Evolutionary conservation across 2,329 filamentous ascomycete genomes (phyloP).

Genomic region (Fusarium falciforme): DNA sequence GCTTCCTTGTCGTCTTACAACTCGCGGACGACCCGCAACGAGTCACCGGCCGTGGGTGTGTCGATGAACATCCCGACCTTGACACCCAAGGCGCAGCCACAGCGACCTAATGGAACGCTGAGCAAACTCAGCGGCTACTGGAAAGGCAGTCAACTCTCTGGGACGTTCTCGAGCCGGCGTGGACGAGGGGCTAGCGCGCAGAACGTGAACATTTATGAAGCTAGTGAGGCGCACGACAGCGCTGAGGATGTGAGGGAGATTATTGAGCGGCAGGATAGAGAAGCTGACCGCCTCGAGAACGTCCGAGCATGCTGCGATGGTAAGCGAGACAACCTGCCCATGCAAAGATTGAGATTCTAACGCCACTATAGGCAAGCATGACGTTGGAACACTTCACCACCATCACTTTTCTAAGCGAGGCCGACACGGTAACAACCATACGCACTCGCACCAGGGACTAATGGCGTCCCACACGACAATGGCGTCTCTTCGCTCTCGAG

Average conservation of each 20-base stretch:
- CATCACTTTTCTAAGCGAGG: conserved; percentile 60
- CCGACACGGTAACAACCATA: conserved; percentile 51
- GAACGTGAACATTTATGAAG: conserved; percentile 66
- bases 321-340: conserved; percentile 57
- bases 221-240: conserved; percentile 76
- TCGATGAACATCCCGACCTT: conserved; percentile 67
- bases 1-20: conserved; percentile 84
- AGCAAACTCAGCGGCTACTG: conserved; percentile 71
- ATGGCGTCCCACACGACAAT: conserved; percentile 51
- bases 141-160: conserved; percentile 59
- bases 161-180: conserved; percentile 65
- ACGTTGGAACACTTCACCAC: conserved; percentile 68
- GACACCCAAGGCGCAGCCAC: conserved; percentile 59
- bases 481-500: conserved; percentile 51
- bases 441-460: conserved; percentile 51
- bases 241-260: conserved; percentile 85
- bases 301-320: conserved; percentile 98
- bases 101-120: conserved; percentile 60
- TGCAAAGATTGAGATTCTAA: conserved; percentile 36
- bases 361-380: conserved; percentile 72
- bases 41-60: conserved; percentile 66
- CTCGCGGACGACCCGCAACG: conserved; percentile 76
- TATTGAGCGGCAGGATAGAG: conserved; percentile 81
- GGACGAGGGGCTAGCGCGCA: conserved; percentile 61
- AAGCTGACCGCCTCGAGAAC: conserved; percentile 87